phyloP scores from a whole-genome alignment of 1,139 yeast genomes.

The Pichia sp. region DNA sequence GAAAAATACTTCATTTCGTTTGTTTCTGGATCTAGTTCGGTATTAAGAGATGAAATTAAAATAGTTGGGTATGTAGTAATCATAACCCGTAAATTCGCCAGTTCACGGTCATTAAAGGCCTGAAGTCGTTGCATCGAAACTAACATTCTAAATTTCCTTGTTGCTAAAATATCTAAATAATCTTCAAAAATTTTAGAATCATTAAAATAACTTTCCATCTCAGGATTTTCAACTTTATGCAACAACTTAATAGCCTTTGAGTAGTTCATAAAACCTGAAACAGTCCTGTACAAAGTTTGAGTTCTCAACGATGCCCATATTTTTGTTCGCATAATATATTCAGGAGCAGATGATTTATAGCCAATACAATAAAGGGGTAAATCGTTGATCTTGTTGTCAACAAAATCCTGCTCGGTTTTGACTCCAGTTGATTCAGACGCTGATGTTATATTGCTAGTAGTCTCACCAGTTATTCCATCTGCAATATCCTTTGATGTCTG shows the following conservation, averaged over 20 bases:
- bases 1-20: conserved; percentile 40
- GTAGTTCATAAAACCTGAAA: conserved; percentile 97
- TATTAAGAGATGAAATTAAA: conserved; percentile 51
- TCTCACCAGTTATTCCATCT: neutral
- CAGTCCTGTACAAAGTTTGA: conserved; percentile 96
- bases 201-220: conserved; percentile 35
- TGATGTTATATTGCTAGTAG: neutral
- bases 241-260: conserved; percentile 77
- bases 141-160: conserved; percentile 58
- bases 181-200: conserved; percentile 24
- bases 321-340: conserved; percentile 94
- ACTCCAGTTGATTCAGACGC: neutral
- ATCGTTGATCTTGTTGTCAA: conserved; percentile 43
- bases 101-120: conserved; percentile 46
- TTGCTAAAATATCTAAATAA: conserved; percentile 38
- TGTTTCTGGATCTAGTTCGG: conserved; percentile 17
- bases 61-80: conserved; percentile 56
- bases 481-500: conserved; percentile 4
- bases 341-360: conserved; percentile 99
- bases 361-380: conserved; percentile 75
- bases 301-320: conserved; percentile 99
- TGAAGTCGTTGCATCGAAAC: conserved; percentile 71
- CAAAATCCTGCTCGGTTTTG: conserved; percentile 21
- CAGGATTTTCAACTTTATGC: conserved; percentile 57
- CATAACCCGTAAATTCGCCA: conserved; percentile 47